These are phyloP conservation scores for Populus tomentosa DNA, from an alignment of 441 rosid species.

Conservation along the genomic window DNA sequence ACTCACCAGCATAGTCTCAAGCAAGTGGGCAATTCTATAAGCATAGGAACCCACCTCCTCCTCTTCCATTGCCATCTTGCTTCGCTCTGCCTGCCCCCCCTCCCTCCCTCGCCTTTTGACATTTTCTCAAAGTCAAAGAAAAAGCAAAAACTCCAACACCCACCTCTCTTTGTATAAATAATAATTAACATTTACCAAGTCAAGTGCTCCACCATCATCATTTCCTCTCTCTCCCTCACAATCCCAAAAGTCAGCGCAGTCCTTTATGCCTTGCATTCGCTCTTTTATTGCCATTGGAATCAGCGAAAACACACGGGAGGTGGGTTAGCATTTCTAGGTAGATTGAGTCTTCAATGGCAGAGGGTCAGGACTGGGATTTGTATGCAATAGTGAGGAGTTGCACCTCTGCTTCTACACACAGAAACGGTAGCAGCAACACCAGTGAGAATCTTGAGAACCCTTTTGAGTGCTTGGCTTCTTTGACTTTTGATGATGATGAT, in stretches of 20 bases:
- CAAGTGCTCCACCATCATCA: conserved; percentile 41
- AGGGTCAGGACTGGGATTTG: conserved; percentile 75
- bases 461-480: conserved; percentile 32
- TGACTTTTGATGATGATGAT: conserved; percentile 34
- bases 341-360: conserved; percentile 11
- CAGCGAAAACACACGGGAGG: conserved; percentile 5
- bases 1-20: not conserved
- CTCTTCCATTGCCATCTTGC: not conserved
- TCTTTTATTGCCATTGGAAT: conserved; percentile 19
- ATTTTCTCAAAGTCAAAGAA: conserved; percentile 43
- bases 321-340: conserved; percentile 11
- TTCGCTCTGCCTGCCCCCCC: not conserved
- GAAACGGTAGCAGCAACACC: not conserved
- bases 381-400: conserved; percentile 63
- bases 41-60: conserved; percentile 11
- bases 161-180: conserved; percentile 31
- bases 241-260: conserved; percentile 72
- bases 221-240: conserved; percentile 3
- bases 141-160: conserved; percentile 20
- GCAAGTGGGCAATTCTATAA: conserved; percentile 9
- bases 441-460: conserved; percentile 20
- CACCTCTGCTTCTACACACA: conserved; percentile 18
- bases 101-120: conserved; percentile 32
- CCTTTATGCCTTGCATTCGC: conserved; percentile 32
- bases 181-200: conserved; percentile 27